Conservation (phyloP, 768 basidiomycete species). For the Mycena galopus region DNA sequence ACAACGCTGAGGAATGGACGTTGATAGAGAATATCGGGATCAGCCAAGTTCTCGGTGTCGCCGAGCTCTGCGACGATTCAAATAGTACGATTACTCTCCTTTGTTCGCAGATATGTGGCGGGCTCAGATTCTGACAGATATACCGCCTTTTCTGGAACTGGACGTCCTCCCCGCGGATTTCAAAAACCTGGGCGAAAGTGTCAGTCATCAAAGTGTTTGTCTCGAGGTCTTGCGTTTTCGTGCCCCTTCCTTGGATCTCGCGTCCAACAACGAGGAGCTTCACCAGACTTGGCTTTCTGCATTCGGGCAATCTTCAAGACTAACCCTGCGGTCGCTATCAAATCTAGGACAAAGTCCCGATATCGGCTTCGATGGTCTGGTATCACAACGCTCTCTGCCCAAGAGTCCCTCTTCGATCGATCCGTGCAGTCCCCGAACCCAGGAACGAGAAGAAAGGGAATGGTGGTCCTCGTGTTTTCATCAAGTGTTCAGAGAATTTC, state of each 20-base stretch:
- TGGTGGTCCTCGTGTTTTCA: conserved; percentile 35
- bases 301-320: conserved; percentile 26
- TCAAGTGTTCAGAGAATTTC: conserved; percentile 31
- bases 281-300: conserved; percentile 32
- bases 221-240: conserved; percentile 32
- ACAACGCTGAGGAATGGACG: conserved; percentile 31
- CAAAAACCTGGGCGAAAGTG: conserved; percentile 21
- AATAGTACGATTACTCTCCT: neutral
- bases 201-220: conserved; percentile 14
- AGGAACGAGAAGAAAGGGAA: conserved; percentile 35
- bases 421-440: conserved; percentile 19
- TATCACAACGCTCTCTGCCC: conserved; percentile 27
- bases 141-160: conserved; percentile 20
- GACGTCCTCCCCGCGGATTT: conserved; percentile 31
- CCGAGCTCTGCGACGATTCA: conserved; percentile 8
- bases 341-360: conserved; percentile 16
- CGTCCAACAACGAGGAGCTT: conserved; percentile 19
- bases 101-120: neutral
- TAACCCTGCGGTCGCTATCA: conserved; percentile 29
- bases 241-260: conserved; percentile 7
- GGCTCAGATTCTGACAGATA: conserved; percentile 22
- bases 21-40: conserved; percentile 25
- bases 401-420: conserved; percentile 36
- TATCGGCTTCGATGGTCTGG: neutral
- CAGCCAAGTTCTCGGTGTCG: conserved; percentile 20